These are phyloP conservation scores for Trypanosomatidae sp. DNA, from an alignment of 208 protist genomes.

Conservation along the genomic window DNA sequence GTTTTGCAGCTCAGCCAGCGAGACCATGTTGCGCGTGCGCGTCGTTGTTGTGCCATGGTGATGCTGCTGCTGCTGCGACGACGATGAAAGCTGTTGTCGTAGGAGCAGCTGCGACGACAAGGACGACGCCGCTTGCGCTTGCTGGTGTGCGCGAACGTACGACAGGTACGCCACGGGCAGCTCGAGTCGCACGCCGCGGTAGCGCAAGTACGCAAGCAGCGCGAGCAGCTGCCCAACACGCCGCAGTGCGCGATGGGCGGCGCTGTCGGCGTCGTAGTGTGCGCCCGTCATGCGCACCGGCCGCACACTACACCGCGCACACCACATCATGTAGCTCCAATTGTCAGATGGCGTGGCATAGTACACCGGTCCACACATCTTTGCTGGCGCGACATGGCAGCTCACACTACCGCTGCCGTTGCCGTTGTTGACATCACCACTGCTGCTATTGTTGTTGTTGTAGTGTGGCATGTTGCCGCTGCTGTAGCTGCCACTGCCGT, in stretches of 20 bases:
- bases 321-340: slow-evolving; percentile 44
- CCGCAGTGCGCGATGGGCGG: slow-evolving; percentile 13
- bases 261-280: slow-evolving; percentile 18
- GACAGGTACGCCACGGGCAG: slow-evolving; percentile 9
- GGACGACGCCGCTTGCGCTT: not conserved
- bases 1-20: slow-evolving; percentile 8
- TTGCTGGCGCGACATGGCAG: no score
- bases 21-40: not conserved
- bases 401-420: no score
- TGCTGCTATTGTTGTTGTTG: slow-evolving; percentile 1
- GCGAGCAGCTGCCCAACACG: slow-evolving; percentile 30
- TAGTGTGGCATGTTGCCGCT: not conserved
- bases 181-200: slow-evolving; percentile 17
- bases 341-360: slow-evolving; percentile 6
- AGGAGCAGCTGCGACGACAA: no score
- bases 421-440: no score
- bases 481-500: not conserved
- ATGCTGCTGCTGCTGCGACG: slow-evolving; percentile 14
- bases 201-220: slow-evolving; percentile 23
- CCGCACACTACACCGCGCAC: slow-evolving; percentile 15
- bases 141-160: slow-evolving; percentile 4
- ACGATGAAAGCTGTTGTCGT: slow-evolving; percentile 5
- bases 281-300: slow-evolving; percentile 12
- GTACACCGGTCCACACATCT: no score
- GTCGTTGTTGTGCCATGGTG: slow-evolving; percentile 2